Percentiles rank a stretch among this genome's conserved stretches.
These are phyloP conservation scores for Beauveria bassiana DNA, from an alignment of 2,329 filamentous ascomycete genomes.

Conservation along the genomic window DNA sequence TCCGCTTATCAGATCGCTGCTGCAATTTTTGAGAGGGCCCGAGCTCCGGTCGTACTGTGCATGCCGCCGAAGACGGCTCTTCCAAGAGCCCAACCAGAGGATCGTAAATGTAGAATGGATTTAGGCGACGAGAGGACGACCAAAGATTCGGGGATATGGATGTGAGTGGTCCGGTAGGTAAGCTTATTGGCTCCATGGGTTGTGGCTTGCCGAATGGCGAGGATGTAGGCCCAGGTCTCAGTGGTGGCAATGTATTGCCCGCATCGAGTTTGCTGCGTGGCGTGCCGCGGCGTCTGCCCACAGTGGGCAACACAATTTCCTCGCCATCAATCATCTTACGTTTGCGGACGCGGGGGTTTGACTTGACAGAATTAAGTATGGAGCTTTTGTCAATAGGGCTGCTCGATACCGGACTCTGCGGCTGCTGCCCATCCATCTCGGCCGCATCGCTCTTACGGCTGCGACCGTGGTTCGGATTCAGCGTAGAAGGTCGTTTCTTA, in stretches of 20 bases:
- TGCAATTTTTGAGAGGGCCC: not conserved
- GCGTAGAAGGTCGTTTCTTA: conserved; percentile 24
- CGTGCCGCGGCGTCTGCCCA: conserved; percentile 14
- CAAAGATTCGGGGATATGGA: conserved; percentile 26
- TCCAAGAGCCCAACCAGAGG: conserved; percentile 17
- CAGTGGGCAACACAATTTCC: conserved; percentile 21
- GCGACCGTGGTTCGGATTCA: conserved; percentile 30
- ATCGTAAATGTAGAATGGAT: conserved; percentile 20
- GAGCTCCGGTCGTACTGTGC: not conserved
- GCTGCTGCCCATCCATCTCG: not conserved
- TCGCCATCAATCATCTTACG: conserved; percentile 38
- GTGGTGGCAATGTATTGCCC: conserved; percentile 22
- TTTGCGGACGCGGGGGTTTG: conserved; percentile 38
- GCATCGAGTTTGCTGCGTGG: conserved; percentile 9
- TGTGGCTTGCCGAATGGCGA: conserved; percentile 18
- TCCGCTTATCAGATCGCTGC: not conserved
- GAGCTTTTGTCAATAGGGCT: conserved; percentile 25
- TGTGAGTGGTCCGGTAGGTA: conserved; percentile 21
- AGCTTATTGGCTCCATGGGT: conserved; percentile 24
- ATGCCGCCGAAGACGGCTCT: conserved; percentile 14
- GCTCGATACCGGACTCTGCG: not conserved
- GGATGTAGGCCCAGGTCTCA: conserved; percentile 18
- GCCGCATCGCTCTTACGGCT: conserved; percentile 18
- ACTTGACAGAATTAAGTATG: conserved; percentile 45
- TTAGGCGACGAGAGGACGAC: conserved; percentile 15